Evolutionary conservation across 2,329 filamentous ascomycete genomes (phyloP), one percentile per base, ranked within the genome.

Genomic region (Cercospora citrullina): DNA sequence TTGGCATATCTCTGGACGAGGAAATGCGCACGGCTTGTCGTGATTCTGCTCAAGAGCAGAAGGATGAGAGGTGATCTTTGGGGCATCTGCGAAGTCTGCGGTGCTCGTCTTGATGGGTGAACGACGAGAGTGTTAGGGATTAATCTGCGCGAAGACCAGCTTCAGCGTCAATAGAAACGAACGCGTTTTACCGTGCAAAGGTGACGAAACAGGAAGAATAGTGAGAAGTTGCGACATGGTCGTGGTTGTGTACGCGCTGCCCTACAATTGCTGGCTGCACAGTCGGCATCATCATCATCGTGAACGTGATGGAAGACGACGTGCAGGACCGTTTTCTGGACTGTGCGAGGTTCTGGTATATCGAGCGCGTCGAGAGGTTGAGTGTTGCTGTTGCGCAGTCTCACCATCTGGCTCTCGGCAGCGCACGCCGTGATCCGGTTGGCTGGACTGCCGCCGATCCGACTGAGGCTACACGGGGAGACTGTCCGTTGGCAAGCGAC

Each of bases 71-170:
- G 60, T 6, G 30, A 42, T 26, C 59, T 60, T 26, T 60, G 45
- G 9, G 69, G 61, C 71, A 72, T 72, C 26, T 31, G 42, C 30
- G 39, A n/a, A 23, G 30, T 26, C 48, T 60, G 5, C 55, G 48
- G 18, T 60, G 42, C 42, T 28, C 28, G 55, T 30, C 12, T 36
- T 39, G 51, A n/a, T 16, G 6, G 18, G 23, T n/a, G 60, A 39
- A 36, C 31, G 14, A 61, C 31, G 23, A 31, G 59, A 33, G n/a
- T 55, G 59, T 60, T 62, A 60, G 63, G 16, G 60, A 71, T 72
- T 70, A 72, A 57, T 62, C 51, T 63, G 61, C 64, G 68, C 59
- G 73, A 74, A 75, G 74, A 71, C 73, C 73, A 71, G 73, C 73
- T 75, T 71, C 73, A 68, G 68, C 65, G 66, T 63, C 48, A 68